These are phyloP conservation scores for Kalaharituber pfeilii DNA, from an alignment of 2,329 filamentous ascomycete genomes.

Conservation along the genomic window DNA sequence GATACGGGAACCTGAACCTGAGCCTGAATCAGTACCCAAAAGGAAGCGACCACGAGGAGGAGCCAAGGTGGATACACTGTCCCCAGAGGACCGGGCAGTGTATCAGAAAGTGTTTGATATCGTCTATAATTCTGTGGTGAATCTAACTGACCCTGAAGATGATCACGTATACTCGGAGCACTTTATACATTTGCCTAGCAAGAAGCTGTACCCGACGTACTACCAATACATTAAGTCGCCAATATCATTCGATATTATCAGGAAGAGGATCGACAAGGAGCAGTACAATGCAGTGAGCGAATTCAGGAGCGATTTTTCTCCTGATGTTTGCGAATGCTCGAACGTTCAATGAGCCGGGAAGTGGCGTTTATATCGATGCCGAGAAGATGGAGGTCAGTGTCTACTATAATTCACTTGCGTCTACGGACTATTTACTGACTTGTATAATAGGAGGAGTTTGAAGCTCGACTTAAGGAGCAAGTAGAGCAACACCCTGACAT, in stretches of 20 bases:
- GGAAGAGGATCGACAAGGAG: constrained; percentile 87
- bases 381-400: constrained; percentile 71
- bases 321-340: constrained; percentile 79
- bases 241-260: constrained; percentile 91
- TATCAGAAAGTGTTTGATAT: constrained; percentile 63
- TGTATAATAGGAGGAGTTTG: background rate
- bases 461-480: background rate
- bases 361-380: constrained; percentile 78
- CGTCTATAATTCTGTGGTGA: constrained; percentile 66
- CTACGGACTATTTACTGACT: background rate
- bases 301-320: constrained; percentile 64
- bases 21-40: constrained; percentile 60
- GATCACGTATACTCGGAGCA: constrained; percentile 22
- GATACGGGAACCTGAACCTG: constrained; percentile 24
- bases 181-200: constrained; percentile 80
- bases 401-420: constrained; percentile 1
- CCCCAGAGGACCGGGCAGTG: constrained; percentile 50
- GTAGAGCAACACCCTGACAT: background rate
- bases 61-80: constrained; percentile 40
- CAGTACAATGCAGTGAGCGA: constrained; percentile 71
- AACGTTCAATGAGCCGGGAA: constrained; percentile 93
- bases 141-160: constrained; percentile 47
- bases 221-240: constrained; percentile 83
- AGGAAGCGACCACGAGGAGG: constrained; percentile 37
- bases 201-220: constrained; percentile 83